Base-by-base conservation (phyloP, 2,329 filamentous ascomycete genomes). In the Karstenula rhodostoma region DNA sequence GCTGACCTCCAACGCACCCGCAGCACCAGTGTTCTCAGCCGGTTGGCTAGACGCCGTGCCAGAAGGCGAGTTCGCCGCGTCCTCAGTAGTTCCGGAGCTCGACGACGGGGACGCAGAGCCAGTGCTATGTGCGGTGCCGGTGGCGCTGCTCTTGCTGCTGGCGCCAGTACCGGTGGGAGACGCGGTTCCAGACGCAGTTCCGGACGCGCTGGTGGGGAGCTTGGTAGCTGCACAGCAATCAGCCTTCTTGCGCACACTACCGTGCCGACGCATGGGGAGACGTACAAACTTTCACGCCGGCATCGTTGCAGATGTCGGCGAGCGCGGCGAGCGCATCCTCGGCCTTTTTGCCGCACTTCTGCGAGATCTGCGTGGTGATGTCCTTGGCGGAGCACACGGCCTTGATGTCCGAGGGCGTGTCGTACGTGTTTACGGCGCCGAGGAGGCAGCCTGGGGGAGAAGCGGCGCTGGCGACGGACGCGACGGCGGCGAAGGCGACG, bases 241-340 rank as follows among this genome's bases (percentile, higher is more conserved):
- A 27, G 17, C 7, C 33, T 42, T 27, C 23, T 13, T 22, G n/a
- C 10, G 2, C 13, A 23, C 12, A 4, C 51, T 27, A 4, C 5
- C 22, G n/a, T 19, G 27, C 13, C 17, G 48, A 29, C 29, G 29
- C 7, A 10, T 32, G 29, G 19, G 9, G 10, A 27, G 29, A 73
- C 73, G 43, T 70, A 76, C 73, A 61, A 61, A 75, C 66, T 64
- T 75, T 62, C 19, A 73, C 69, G 9, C 67, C 71, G 37, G 60
- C 61, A 4, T 57, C 63, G 23, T 71, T 69, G 60, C 73, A 76
- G 37, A 73, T 65, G 35, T 74, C 73, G 1, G 69, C 66, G 15
- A 75, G 64, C 37, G 72, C 72, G 4, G 48, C 60, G 60, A 76
- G 56, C 17, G 73, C 73, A 32, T 63, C 65, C 52, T 66, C 50